phyloP scores from a whole-genome alignment of 2,329 filamentous ascomycete species.

The Alternaria tenuissima region DNA sequence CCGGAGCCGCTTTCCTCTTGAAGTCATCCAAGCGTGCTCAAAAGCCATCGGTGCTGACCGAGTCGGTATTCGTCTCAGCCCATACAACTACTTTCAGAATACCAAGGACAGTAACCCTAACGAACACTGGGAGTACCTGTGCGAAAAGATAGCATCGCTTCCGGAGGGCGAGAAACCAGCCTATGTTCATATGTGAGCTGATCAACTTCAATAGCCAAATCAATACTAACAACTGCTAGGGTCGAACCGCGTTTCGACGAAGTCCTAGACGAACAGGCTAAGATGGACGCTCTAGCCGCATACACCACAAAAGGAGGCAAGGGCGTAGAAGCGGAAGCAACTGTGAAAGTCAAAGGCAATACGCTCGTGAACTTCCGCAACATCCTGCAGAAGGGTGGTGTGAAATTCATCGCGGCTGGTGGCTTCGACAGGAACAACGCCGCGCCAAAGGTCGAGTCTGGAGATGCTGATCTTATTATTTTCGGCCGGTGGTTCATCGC shows the following conservation, averaged over 20 bases:
- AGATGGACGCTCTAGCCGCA: constrained; percentile 50
- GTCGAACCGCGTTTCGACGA: constrained; percentile 51
- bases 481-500: constrained; percentile 58
- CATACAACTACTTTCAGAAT: constrained; percentile 50
- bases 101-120: constrained; percentile 57
- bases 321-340: constrained; percentile 45
- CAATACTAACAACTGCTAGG: constrained; percentile 27
- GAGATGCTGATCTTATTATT: constrained; percentile 50
- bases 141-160: constrained; percentile 50
- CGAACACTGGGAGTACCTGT: constrained; percentile 57
- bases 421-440: constrained; percentile 63
- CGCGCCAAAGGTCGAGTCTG: constrained; percentile 59
- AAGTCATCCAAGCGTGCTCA: constrained; percentile 55
- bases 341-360: constrained; percentile 34
- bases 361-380: constrained; percentile 51
- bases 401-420: constrained; percentile 65
- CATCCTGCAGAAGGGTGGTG: constrained; percentile 58
- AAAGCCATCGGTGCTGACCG: constrained; percentile 46
- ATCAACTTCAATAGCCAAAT: not conserved
- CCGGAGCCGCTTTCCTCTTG: constrained; percentile 64
- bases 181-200: constrained; percentile 49
- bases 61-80: constrained; percentile 45
- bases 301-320: constrained; percentile 41
- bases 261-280: constrained; percentile 48
- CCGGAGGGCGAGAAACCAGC: constrained; percentile 37